phyloP scores from a whole-genome alignment of 2,329 filamentous ascomycete genomes.

The Diaporthe citri region DNA sequence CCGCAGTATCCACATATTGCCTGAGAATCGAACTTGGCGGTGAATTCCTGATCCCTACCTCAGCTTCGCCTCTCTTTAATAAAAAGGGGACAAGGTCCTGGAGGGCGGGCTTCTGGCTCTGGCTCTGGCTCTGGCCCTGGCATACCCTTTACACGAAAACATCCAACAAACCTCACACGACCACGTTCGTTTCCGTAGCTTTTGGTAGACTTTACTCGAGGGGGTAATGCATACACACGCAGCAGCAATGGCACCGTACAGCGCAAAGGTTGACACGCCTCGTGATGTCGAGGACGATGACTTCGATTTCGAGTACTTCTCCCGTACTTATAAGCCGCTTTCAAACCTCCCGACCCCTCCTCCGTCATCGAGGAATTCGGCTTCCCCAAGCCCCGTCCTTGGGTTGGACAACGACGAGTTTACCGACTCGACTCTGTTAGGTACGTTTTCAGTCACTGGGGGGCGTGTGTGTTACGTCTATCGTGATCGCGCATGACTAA shows the following conservation, averaged over 20 bases:
- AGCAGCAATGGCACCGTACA: slow-evolving; percentile 39
- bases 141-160: not conserved
- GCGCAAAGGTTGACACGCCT: slow-evolving; percentile 31
- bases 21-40: slow-evolving; percentile 40
- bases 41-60: slow-evolving; percentile 38
- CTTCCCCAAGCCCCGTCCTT: slow-evolving; percentile 57
- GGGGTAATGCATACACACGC: slow-evolving; percentile 28
- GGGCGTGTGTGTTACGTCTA: slow-evolving; percentile 46
- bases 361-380: slow-evolving; percentile 63
- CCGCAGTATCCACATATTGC: slow-evolving; percentile 40
- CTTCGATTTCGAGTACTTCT: slow-evolving; percentile 67
- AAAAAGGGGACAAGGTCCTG: slow-evolving; percentile 36
- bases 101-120: slow-evolving; percentile 18
- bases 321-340: slow-evolving; percentile 72
- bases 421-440: slow-evolving; percentile 56
- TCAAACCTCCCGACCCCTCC: slow-evolving; percentile 78
- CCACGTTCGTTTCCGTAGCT: slow-evolving; percentile 40
- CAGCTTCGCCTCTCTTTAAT: slow-evolving; percentile 33
- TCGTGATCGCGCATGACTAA: slow-evolving; percentile 40
- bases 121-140: not conserved
- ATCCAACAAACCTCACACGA: slow-evolving; percentile 23
- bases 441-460: slow-evolving; percentile 48
- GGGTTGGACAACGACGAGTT: slow-evolving; percentile 59
- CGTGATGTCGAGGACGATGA: slow-evolving; percentile 57
- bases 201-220: slow-evolving; percentile 38